Percentiles rank a stretch among this genome's conserved stretches.
These are phyloP conservation scores for Sisymbrium altissimum DNA, from an alignment of 345 rosid genomes.

Conservation along the genomic window DNA sequence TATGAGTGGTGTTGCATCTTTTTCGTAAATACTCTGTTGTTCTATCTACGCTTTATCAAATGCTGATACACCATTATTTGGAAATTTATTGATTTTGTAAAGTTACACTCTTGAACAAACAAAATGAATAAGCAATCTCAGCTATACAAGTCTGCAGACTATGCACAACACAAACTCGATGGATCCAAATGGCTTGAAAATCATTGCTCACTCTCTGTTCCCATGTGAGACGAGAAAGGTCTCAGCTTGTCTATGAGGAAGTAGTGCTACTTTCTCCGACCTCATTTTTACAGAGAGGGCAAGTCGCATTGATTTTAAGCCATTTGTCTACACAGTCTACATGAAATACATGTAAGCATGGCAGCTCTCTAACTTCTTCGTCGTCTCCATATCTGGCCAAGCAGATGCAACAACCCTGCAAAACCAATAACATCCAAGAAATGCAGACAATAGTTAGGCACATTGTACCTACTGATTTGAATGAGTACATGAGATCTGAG, in stretches of 20 bases:
- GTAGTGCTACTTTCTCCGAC: slow-evolving; percentile 45
- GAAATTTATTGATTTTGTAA: slow-evolving; percentile 15
- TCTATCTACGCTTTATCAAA: not conserved
- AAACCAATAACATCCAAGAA: slow-evolving; percentile 5
- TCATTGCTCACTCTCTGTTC: not conserved
- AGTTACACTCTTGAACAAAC: slow-evolving; percentile 5
- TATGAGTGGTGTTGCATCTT: not conserved
- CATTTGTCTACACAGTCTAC: slow-evolving; percentile 73
- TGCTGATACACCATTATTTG: not conserved
- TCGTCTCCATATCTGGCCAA: slow-evolving; percentile 57
- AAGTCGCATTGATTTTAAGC: slow-evolving; percentile 71
- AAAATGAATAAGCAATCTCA: slow-evolving; percentile 24
- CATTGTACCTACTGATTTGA: not conserved
- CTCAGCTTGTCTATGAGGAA: slow-evolving; percentile 18
- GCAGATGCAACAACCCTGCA: slow-evolving; percentile 80
- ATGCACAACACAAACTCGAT: slow-evolving; percentile 2
- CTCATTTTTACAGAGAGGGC: slow-evolving; percentile 73
- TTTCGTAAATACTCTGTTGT: not conserved
- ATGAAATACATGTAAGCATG: slow-evolving; percentile 67
- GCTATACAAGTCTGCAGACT: slow-evolving; percentile 24
- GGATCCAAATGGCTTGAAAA: not conserved
- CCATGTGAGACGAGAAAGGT: not conserved
- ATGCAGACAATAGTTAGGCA: not conserved
- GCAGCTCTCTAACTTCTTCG: slow-evolving; percentile 63
- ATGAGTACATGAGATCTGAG: not conserved